A percentile compares a stretch with the other conserved stretches of the same genome.
These are phyloP conservation scores for Talaromyces rugulosus DNA, from an alignment of 2,329 filamentous ascomycete species.

Conservation along the genomic window DNA sequence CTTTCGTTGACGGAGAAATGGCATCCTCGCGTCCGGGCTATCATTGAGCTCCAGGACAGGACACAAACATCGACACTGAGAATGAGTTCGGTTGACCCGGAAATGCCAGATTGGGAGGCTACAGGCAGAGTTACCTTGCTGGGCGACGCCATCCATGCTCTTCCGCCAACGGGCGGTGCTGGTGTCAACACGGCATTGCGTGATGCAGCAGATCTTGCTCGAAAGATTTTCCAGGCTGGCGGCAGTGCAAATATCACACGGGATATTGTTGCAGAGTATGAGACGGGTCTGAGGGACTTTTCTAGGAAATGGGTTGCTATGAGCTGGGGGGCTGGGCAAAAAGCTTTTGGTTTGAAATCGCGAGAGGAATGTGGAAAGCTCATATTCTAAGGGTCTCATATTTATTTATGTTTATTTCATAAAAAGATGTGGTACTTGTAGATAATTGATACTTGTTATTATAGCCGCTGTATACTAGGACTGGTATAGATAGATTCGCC, in stretches of 20 bases:
- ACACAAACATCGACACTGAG: slow-evolving; percentile 28
- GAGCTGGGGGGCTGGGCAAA: slow-evolving; percentile 21
- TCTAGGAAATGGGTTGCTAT: slow-evolving; percentile 17
- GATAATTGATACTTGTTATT: not conserved
- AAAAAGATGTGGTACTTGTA: not conserved
- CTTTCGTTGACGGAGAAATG: slow-evolving; percentile 22
- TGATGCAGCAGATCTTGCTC: slow-evolving; percentile 38
- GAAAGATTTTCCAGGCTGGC: slow-evolving; percentile 12
- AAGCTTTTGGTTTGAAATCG: slow-evolving; percentile 19
- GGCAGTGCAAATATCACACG: slow-evolving; percentile 5
- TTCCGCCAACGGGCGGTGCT: slow-evolving; percentile 45
- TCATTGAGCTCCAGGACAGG: slow-evolving; percentile 25
- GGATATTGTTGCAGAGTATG: slow-evolving; percentile 15
- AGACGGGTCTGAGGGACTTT: slow-evolving; percentile 17
- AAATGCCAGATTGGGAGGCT: slow-evolving; percentile 29
- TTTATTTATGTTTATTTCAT: not conserved
- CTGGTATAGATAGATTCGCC: not conserved
- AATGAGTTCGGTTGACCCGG: slow-evolving; percentile 28
- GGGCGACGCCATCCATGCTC: slow-evolving; percentile 44
- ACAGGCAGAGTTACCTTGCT: slow-evolving; percentile 36
- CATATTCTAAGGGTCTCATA: not conserved
- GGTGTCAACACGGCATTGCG: slow-evolving; percentile 45
- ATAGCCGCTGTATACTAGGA: not conserved
- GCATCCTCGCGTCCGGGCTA: slow-evolving; percentile 19
- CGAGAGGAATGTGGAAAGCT: slow-evolving; percentile 18